These are phyloP conservation scores for Aureobasidium lini DNA, from an alignment of 2,329 filamentous ascomycete species.

Conservation along the genomic window DNA sequence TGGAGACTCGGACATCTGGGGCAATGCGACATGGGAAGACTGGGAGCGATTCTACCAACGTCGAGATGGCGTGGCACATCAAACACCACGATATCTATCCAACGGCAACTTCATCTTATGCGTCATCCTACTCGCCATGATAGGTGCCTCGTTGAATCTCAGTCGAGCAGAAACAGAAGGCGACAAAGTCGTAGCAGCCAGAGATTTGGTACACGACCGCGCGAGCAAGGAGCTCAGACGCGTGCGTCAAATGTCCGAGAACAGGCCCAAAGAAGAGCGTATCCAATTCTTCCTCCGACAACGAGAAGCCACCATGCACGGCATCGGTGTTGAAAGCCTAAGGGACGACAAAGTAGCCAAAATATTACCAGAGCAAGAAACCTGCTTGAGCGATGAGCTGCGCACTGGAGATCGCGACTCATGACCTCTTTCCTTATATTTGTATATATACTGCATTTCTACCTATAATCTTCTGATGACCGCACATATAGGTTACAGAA, in stretches of 20 bases:
- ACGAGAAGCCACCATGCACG: constrained; percentile 52
- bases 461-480: neutral
- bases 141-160: constrained; percentile 66
- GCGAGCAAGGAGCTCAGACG: constrained; percentile 56
- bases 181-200: constrained; percentile 55
- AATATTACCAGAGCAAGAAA: constrained; percentile 39
- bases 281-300: constrained; percentile 72
- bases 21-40: constrained; percentile 96
- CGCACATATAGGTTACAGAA: neutral
- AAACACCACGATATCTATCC: constrained; percentile 59
- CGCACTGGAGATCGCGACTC: neutral
- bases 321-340: constrained; percentile 33
- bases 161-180: constrained; percentile 59
- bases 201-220: constrained; percentile 58
- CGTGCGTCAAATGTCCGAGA: constrained; percentile 44
- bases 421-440: neutral
- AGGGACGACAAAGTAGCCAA: constrained; percentile 40
- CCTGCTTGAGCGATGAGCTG: constrained; percentile 34
- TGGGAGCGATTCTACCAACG: constrained; percentile 59
- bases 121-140: constrained; percentile 59
- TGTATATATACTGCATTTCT: neutral
- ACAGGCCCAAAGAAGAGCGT: constrained; percentile 43
- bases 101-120: constrained; percentile 71
- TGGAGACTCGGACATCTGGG: constrained; percentile 43
- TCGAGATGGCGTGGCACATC: constrained; percentile 20